A percentile compares a stretch with the other conserved stretches of the same genome.
Conservation (phyloP, 345 rosid genomes). For the Clarkia xantiana region DNA sequence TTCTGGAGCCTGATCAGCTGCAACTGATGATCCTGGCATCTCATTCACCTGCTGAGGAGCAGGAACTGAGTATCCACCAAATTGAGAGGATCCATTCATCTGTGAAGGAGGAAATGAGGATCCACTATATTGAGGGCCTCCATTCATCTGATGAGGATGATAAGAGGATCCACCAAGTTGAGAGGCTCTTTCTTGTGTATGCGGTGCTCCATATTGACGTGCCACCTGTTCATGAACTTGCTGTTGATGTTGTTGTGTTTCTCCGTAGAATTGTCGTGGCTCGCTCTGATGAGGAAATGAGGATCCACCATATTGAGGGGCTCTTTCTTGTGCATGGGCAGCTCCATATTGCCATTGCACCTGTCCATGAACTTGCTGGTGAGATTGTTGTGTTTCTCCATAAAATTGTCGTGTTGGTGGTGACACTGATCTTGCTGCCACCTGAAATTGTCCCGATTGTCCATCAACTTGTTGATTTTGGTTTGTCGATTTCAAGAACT, state of each 20-base stretch:
- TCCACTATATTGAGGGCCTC: no score
- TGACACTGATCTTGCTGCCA: no score
- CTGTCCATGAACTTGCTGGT: conserved; percentile 11
- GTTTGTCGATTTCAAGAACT: no score
- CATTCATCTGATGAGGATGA: no score
- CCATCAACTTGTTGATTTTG: no score
- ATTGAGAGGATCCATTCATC: neutral
- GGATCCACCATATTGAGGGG: neutral
- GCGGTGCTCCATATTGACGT: conserved; percentile 4
- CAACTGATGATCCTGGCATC: conserved; percentile 8
- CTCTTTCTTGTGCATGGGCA: conserved; percentile 7
- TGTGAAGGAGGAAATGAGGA: no score
- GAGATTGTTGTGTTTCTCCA: conserved; percentile 6
- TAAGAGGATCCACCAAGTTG: no score
- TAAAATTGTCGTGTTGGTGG: neutral
- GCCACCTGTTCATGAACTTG: conserved; percentile 10
- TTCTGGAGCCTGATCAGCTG: conserved; percentile 6
- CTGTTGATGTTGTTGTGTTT: conserved; percentile 8
- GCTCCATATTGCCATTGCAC: neutral
- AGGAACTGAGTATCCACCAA: conserved; percentile 5
- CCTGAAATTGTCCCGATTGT: no score
- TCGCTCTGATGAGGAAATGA: neutral
- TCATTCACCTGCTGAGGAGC: conserved; percentile 10
- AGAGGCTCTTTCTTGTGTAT: conserved; percentile 1
- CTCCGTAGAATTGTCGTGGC: neutral